Evolutionary conservation across 305 asterid species (phyloP).

Genomic region (Fraxinus albicans): DNA sequence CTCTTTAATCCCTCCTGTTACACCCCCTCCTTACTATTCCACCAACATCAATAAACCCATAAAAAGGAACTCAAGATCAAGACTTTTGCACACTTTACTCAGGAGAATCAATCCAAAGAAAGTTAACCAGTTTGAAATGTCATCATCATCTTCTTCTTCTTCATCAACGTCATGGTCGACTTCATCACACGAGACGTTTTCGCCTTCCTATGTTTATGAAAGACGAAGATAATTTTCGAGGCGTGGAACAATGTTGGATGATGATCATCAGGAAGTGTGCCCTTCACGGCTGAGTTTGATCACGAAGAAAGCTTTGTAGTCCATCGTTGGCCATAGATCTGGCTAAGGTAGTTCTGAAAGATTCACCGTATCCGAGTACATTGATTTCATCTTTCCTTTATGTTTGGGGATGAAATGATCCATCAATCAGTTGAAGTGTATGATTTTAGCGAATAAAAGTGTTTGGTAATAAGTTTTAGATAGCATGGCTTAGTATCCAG

Average conservation of each 20-base stretch:
- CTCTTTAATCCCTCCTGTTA: constrained; percentile 51
- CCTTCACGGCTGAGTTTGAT: constrained; percentile 30
- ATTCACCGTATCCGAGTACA: not conserved
- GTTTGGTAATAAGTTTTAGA: not conserved
- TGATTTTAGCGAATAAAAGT: too few relatives aligned
- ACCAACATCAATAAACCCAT: constrained; percentile 11
- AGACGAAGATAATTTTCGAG: constrained; percentile 39
- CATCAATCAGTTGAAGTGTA: too few relatives aligned
- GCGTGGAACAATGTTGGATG: constrained; percentile 40
- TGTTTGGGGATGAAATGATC: too few relatives aligned
- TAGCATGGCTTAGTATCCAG: not conserved
- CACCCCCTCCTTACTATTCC: constrained; percentile 65
- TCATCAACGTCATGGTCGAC: constrained; percentile 43
- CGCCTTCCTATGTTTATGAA: constrained; percentile 25
- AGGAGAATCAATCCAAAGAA: constrained; percentile 33
- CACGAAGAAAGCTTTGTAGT: constrained; percentile 46
- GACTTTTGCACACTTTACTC: constrained; percentile 32
- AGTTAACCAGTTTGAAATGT: not conserved
- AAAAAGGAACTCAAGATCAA: constrained; percentile 33
- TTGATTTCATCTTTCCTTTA: too few relatives aligned
- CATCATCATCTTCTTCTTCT: not conserved
- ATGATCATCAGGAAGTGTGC: constrained; percentile 17
- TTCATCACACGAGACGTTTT: constrained; percentile 35
- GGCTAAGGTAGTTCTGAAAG: constrained; percentile 14
- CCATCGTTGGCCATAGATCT: constrained; percentile 51